These are phyloP conservation scores for Globisporangium irregulare DNA, from an alignment of 352 stramenopile genomes.

Conservation along the genomic window DNA sequence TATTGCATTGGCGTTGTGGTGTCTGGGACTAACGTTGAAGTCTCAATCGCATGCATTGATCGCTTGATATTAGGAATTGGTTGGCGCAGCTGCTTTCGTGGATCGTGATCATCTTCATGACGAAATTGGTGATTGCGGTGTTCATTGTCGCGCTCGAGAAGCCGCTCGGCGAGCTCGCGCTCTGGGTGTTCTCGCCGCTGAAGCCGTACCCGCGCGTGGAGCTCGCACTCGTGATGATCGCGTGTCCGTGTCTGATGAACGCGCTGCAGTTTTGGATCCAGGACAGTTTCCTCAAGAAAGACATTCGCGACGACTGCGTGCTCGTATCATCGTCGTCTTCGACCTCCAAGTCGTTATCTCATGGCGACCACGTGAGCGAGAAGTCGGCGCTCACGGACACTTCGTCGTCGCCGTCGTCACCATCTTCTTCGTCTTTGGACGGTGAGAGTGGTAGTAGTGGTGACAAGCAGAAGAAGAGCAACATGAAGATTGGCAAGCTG, in stretches of 20 bases:
- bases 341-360: slow-evolving; percentile 22
- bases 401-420: slow-evolving; percentile 10
- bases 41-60: not conserved
- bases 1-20: not conserved
- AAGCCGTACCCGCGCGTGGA: slow-evolving; percentile 65
- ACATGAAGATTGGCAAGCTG: not conserved
- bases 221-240: slow-evolving; percentile 85
- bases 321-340: slow-evolving; percentile 29
- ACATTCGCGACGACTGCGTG: slow-evolving; percentile 58
- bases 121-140: slow-evolving; percentile 76
- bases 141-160: slow-evolving; percentile 71
- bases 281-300: slow-evolving; percentile 89
- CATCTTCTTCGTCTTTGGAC: not conserved
- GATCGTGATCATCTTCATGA: slow-evolving; percentile 76
- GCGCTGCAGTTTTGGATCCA: slow-evolving; percentile 88
- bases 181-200: slow-evolving; percentile 71
- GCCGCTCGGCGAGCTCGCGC: slow-evolving; percentile 53
- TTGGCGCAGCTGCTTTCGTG: slow-evolving; percentile 73
- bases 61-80: slow-evolving; percentile 38
- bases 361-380: slow-evolving; percentile 14
- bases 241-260: slow-evolving; percentile 87
- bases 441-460: not conserved
- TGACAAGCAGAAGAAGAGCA: not conserved
- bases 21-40: not conserved
- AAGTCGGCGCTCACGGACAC: slow-evolving; percentile 19